Base-by-base conservation (phyloP, 805 yeast genomes). In the Deakozyma indianensis region DNA sequence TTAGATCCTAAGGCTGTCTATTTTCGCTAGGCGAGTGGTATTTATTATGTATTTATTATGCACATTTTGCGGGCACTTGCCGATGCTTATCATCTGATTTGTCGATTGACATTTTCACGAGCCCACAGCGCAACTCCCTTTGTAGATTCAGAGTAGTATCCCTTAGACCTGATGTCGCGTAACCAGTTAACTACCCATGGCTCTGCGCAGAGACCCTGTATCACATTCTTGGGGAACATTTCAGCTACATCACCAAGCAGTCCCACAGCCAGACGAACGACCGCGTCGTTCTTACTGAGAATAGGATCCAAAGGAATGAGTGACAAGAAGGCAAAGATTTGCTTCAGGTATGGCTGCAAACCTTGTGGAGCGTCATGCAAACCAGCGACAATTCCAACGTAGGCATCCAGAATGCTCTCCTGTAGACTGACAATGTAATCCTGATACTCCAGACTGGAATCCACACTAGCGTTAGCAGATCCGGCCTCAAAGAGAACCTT, bases 61-160 rank as follows among this genome's bases (percentile, higher is more conserved):
- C 24, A 22, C 9, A 9, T 7, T 11, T 18, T n/a, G 38, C 9
- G 24, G 24, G 7, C 18, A 21, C 4, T 16, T 23, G 23, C 16
- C 9, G n/a, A 20, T 4, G 23, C 21, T 25, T 16, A 35, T 41
- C 23, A 45, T 3, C n/a, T 22, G 27, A 53, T 40, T 50, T 61
- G 66, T 48, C 67, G 66, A 63, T 74, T 75, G 60, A 76, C 84
- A 65, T 80, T 95, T 56, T 83, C 95, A 54, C 92, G 76, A 15
- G 98, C 96, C 97, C 97, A 92, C 65, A 88, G 77, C 5, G 96
- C 96, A n/a, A 95, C 84, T 57, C 83, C 92, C 60, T 76, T 78
- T 11, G 96, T 86, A 46, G 71, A 66, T 54, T 74, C 76, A 28
- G 77, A 68, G 58, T 78, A 83, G 25, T 69, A 54, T 50, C 73